Percentiles rank a stretch among this genome's conserved stretches.
These are phyloP conservation scores for Colletotrichum sojae DNA, from an alignment of 2,329 filamentous ascomycete species.

Conservation along the genomic window DNA sequence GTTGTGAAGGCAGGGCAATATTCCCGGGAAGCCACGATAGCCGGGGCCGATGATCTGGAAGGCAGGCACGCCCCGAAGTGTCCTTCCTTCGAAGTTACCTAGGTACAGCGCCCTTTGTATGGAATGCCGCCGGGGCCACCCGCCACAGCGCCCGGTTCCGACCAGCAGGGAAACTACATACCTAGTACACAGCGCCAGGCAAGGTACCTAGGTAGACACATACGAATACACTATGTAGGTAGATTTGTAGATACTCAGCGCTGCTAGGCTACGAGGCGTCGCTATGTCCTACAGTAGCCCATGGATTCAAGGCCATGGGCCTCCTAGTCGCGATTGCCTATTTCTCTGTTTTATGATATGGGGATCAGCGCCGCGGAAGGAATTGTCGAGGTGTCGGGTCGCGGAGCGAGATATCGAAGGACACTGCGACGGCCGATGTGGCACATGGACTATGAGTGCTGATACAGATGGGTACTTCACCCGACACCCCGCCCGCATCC, in stretches of 20 bases:
- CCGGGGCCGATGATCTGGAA: neutral
- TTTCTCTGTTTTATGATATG: too few relatives aligned
- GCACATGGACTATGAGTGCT: too few relatives aligned
- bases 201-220: neutral
- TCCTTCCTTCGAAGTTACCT: neutral
- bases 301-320: too few relatives aligned
- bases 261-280: too few relatives aligned
- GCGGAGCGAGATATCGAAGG: too few relatives aligned
- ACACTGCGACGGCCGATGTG: too few relatives aligned
- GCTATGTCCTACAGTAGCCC: too few relatives aligned
- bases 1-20: neutral
- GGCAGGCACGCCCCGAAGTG: neutral
- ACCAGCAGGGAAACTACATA: neutral
- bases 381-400: too few relatives aligned
- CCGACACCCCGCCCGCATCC: conserved; percentile 4
- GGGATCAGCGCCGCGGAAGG: too few relatives aligned
- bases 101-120: neutral
- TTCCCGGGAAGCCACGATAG: neutral
- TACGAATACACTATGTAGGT: neutral
- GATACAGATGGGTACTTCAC: conserved; percentile 28
- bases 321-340: too few relatives aligned
- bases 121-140: neutral
- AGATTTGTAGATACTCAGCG: neutral
- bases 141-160: conserved; percentile 5
- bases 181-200: too few relatives aligned